Base-by-base conservation (phyloP, 192 early-diverging fungal species). In the Dimargaris verticillata region DNA sequence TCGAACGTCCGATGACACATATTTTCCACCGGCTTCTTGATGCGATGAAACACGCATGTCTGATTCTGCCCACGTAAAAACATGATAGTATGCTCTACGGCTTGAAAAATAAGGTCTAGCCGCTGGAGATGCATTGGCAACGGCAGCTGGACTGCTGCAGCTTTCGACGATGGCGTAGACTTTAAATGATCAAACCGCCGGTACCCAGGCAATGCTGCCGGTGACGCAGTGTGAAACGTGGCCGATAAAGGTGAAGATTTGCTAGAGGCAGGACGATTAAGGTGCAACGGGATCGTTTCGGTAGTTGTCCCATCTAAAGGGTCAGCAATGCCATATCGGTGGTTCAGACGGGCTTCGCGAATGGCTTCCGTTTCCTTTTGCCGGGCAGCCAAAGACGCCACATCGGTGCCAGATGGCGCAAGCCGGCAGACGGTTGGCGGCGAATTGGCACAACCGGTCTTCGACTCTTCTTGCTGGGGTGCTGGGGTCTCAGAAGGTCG, bases 1-100 rank as follows among this genome's bases (percentile, higher is more conserved):
- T 70, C 70, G 67, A 83, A 83, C 6, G 74, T 75, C 49, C 74
- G 68, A 53, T 68, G 62, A 7, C 70, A 70, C 66, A 75, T 73
- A 38, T 74, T 66, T 62, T 79, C 75, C 20, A 83, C 78, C 20
- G 72, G 62, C 63, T 74, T 74, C 33, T 71, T 66, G 24, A 77
- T 53, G 44, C 68, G 68, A 63, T 83, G 77, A 63, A 72, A 76
- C 1, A 76, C 62, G 9, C 71, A 70, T 48, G 66, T 43, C 44
- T 43, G 45, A 1, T 53, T 18, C 24, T 64, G 64, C 0, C 65
- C 66, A 22, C 49, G 63, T 28, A 53, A 41, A 54, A 76, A 76
- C 63, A 76, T 44, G 42, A 70, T 43, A 5, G 69, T 63, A 42
- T 76, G 74, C 63, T 76, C 74, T 0, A 76, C 53, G 0, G 60